Conservation (phyloP, 192 early-diverging fungal species). For the Glomus cerebriforme region DNA sequence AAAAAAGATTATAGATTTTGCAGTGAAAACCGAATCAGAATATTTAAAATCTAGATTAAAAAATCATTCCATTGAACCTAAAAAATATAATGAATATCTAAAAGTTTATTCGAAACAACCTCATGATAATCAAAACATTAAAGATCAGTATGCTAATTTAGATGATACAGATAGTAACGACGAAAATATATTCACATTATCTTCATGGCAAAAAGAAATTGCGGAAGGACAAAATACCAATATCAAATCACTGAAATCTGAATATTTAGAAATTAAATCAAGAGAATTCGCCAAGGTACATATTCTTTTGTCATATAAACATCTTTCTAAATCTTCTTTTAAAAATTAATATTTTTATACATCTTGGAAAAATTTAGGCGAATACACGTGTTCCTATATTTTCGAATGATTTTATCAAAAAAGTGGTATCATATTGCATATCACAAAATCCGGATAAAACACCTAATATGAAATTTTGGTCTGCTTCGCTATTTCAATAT, state of each 20-base stretch:
- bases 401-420: conserved; percentile 5
- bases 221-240: not conserved
- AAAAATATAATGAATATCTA: not conserved
- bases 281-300: not conserved
- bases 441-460: not conserved
- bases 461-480: conserved; percentile 10
- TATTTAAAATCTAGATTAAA: not conserved
- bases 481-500: not conserved
- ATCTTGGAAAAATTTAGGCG: not conserved
- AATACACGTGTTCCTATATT: not conserved
- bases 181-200: not conserved
- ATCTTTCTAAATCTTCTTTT: not conserved
- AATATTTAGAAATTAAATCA: not conserved
- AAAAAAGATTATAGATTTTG: not conserved
- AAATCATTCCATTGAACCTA: not conserved
- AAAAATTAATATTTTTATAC: no score
- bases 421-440: not conserved
- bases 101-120: not conserved
- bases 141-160: not conserved
- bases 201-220: not conserved
- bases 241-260: not conserved
- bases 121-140: not conserved
- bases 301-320: not conserved
- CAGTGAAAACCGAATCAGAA: not conserved
- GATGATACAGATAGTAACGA: not conserved